Percentiles rank a stretch among this genome's conserved stretches.
Conservation (phyloP, 306 rosid genomes). For the Urtica urens region DNA sequence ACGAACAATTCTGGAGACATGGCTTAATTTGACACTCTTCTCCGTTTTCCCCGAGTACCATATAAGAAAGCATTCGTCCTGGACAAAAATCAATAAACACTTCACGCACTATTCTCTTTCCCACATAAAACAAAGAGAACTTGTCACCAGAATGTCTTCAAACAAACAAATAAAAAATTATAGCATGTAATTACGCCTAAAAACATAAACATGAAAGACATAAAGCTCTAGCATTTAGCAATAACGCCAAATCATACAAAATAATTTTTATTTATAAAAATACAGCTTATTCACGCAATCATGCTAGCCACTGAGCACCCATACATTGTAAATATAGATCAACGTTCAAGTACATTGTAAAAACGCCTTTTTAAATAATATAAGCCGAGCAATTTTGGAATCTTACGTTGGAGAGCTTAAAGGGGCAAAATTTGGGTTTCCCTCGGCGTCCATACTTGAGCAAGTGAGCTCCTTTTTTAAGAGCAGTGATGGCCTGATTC, state of each 20-base stretch:
- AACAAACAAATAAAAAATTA: not conserved
- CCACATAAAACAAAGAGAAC: not conserved
- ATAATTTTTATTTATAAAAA: not conserved
- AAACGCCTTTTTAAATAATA: not conserved
- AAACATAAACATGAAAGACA: no score
- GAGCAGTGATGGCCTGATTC: slow-evolving; percentile 80
- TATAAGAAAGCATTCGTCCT: slow-evolving; percentile 80
- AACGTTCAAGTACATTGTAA: no score
- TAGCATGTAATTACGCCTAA: not conserved
- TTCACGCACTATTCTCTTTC: not conserved
- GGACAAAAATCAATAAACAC: slow-evolving; percentile 19
- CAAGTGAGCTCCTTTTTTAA: slow-evolving; percentile 82
- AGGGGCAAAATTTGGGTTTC: slow-evolving; percentile 90
- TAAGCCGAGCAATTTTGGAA: not conserved
- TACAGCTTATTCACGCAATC: no score
- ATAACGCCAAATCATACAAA: not conserved
- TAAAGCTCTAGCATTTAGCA: no score
- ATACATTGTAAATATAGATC: no score
- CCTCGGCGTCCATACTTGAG: slow-evolving; percentile 99
- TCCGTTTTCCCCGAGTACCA: slow-evolving; percentile 91
- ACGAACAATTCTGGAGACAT: slow-evolving; percentile 75
- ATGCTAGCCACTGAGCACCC: no score
- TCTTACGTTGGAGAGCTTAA: slow-evolving; percentile 80
- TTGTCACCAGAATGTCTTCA: not conserved
- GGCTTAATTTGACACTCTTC: slow-evolving; percentile 68